A percentile compares a stretch with the other conserved stretches of the same genome.
phyloP scores from a whole-genome alignment of 176 grass and related monocot genomes.

The Raddia distichophylla region DNA sequence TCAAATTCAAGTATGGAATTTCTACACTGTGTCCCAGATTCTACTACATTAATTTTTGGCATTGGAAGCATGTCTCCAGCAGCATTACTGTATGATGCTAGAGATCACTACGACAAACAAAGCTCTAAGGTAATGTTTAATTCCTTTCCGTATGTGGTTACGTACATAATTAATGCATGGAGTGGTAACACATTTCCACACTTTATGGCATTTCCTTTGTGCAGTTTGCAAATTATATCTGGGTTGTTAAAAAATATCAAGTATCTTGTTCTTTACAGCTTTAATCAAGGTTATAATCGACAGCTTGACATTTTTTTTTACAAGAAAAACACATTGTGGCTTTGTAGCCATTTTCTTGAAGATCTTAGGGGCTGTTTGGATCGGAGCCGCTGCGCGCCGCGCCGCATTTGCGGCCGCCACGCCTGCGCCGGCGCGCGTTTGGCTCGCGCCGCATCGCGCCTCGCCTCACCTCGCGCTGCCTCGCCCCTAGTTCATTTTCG shows the following conservation, averaged over 20 bases:
- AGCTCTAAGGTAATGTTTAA: slow-evolving; percentile 85
- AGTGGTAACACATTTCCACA: slow-evolving; percentile 27
- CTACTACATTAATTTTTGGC: slow-evolving; percentile 82
- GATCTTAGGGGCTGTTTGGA: no score
- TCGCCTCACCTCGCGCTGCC: no score
- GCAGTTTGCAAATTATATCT: slow-evolving; percentile 24
- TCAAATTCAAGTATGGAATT: slow-evolving; percentile 99
- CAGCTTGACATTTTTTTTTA: no score
- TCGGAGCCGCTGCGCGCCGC: no score
- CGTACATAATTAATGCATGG: neutral
- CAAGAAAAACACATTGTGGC: no score
- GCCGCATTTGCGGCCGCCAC: no score
- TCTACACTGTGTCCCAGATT: slow-evolving; percentile 86
- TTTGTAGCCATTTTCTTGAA: no score
- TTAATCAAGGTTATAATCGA: no score
- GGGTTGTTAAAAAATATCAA: neutral
- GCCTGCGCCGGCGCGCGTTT: no score
- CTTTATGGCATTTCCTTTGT: slow-evolving; percentile 21
- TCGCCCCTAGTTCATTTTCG: no score
- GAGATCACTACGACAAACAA: slow-evolving; percentile 90
- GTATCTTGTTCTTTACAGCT: neutral
- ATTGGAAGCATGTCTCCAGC: slow-evolving; percentile 92
- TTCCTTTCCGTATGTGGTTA: slow-evolving; percentile 17
- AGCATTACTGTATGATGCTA: slow-evolving; percentile 93
- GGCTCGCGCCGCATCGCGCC: no score